Evolutionary conservation across 352 stramenopile species (phyloP), one percentile per base, ranked within the genome.

Genomic region (Aphanomyces euteiches): DNA sequence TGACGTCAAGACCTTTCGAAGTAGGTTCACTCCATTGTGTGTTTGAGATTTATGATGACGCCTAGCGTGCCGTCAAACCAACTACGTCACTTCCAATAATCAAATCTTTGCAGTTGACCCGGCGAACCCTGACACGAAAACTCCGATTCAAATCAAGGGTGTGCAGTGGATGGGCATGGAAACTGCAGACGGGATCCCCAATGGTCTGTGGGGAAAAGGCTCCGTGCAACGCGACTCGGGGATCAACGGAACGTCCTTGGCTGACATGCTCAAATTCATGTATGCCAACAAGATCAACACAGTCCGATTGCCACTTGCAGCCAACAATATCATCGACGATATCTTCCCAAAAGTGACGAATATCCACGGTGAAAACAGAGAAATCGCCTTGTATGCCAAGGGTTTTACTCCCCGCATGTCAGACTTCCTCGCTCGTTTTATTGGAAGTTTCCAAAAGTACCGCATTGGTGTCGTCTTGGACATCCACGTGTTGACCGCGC

Each of bases 151-250:
- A 17, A 87, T 90, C 73, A 82, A 84, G 43, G 83, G 83, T 41
- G 81, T 90, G 4, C 36, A 76, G 3, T 90, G 83, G 83, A 70
- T 78, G 56, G 83, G 83, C 53, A 88, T 89, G 79, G 83, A 90
- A 75, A 84, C 81, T 19, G 10, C 17, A 4, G 77, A 89, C 59
- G 86, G 85, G 75, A 88, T 90, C 67, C 80, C 79, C 4, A 80
- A 87, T 36, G 82, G 82, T 2, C 73, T 90, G 40, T 88, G 73
- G 72, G 82, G 78, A 5, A 78, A 74, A 0, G 48, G 67, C 13
- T 59, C 13, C 34, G 50, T 53, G 21, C 86, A 81, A 67, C 57
- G 58, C 12, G 65, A 79, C 13, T 66, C 58, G 13, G 79, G 78
- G n/a, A 77, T 75, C 1, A 68, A 79, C 38, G 80, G 72, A 39